Evolutionary conservation across 306 rosid genomes (phyloP).

Genomic region (Pyrus betulifolia): DNA sequence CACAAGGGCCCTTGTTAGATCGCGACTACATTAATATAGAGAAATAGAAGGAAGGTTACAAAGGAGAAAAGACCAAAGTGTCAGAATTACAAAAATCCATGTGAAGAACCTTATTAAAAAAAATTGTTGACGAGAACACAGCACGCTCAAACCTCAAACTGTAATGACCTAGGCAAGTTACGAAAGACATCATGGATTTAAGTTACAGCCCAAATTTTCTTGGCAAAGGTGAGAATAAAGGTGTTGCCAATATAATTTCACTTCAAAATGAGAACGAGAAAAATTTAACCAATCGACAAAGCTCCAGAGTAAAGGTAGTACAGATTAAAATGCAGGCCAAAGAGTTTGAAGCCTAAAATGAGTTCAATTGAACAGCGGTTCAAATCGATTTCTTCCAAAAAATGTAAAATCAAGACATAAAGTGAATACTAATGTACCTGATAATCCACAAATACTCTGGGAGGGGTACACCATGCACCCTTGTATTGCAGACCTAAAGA

Average conservation of each 20-base stretch:
- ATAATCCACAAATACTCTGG: conserved; percentile 89
- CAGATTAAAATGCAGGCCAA: not conserved
- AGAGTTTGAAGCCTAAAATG: not conserved
- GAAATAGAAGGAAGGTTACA: not conserved
- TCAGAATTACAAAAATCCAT: not conserved
- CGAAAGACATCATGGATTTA: not conserved
- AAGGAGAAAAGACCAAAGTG: not conserved
- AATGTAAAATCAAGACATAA: not conserved
- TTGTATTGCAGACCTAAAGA: conserved; percentile 83
- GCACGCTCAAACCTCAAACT: not conserved
- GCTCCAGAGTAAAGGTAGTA: not conserved
- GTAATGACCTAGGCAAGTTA: not conserved
- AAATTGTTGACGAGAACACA: not conserved
- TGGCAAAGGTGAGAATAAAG: not conserved
- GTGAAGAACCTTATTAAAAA: not conserved
- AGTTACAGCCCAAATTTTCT: not conserved
- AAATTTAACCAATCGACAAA: not conserved
- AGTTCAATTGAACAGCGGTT: not conserved
- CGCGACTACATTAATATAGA: not conserved
- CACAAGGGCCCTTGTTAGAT: not conserved
- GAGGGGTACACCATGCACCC: conserved; percentile 99
- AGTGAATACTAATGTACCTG: conserved; percentile 50
- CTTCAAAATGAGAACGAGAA: not conserved
- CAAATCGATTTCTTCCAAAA: conserved; percentile 2
- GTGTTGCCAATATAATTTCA: not conserved